Conservation (phyloP, 257 asterid species). For the Solanum bukasovii region DNA sequence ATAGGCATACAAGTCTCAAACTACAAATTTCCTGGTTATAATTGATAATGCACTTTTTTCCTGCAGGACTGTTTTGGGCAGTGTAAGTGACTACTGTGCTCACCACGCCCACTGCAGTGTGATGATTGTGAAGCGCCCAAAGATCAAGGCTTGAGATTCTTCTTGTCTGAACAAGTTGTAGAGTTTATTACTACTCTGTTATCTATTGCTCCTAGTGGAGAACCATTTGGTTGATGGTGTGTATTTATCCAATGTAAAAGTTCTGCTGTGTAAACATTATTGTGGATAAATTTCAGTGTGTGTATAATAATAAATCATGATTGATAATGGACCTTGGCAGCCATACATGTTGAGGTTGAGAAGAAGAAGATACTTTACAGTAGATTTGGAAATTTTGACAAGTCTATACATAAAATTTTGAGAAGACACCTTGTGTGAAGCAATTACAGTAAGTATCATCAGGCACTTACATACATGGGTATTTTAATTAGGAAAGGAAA, state of each 20-base stretch:
- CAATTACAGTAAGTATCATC: not conserved
- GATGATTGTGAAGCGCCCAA: conserved; percentile 41
- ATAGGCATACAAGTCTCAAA: not conserved
- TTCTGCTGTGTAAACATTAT: not conserved
- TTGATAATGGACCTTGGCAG: not conserved
- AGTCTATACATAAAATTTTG: not conserved
- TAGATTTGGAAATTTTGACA: not conserved
- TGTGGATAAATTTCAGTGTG: not conserved
- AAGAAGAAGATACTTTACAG: not conserved
- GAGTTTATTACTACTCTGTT: not conserved
- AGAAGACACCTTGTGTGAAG: not conserved
- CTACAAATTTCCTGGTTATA: not conserved
- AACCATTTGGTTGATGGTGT: not conserved
- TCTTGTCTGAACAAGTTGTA: not conserved
- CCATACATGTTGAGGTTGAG: not conserved
- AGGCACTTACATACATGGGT: not conserved
- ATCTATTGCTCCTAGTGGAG: not conserved
- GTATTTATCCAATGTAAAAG: not conserved
- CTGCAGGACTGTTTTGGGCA: conserved; percentile 41
- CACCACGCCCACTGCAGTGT: conserved; percentile 47
- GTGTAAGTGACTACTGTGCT: conserved; percentile 41
- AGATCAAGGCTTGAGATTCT: conserved; percentile 16
- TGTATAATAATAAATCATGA: not conserved
- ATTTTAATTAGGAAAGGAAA: not conserved
- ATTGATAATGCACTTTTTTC: not conserved